Conservation (phyloP, 495 filamentous ascomycete genomes). For the Aspergillus hancockii region DNA sequence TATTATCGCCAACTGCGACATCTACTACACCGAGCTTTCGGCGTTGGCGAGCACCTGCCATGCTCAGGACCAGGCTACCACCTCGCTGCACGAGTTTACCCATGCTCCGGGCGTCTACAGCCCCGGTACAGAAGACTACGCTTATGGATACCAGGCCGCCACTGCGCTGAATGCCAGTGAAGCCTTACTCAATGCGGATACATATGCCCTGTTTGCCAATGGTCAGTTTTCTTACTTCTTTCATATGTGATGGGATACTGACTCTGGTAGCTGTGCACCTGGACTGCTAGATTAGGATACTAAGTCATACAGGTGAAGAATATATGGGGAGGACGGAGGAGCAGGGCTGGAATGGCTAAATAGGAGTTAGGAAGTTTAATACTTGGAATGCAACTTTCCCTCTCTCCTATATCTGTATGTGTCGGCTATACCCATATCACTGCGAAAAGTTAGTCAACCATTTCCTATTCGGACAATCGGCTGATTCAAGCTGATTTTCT, state of each 20-base stretch:
- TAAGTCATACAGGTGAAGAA: too few relatives aligned
- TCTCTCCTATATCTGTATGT: too few relatives aligned
- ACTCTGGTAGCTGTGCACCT: slow-evolving; percentile 28
- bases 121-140: slow-evolving; percentile 58
- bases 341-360: too few relatives aligned
- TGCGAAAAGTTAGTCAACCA: too few relatives aligned
- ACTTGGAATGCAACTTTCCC: too few relatives aligned
- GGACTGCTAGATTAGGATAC: slow-evolving; percentile 17
- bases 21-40: slow-evolving; percentile 54
- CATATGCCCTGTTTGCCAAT: slow-evolving; percentile 63
- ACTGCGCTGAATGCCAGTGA: slow-evolving; percentile 40
- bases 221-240: slow-evolving; percentile 24
- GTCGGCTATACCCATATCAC: too few relatives aligned
- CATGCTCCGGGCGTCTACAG: slow-evolving; percentile 57
- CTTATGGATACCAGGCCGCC: slow-evolving; percentile 58
- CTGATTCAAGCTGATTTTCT: too few relatives aligned
- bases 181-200: slow-evolving; percentile 62
- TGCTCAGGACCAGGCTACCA: slow-evolving; percentile 60
- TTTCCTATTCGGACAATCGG: too few relatives aligned
- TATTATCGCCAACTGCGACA: slow-evolving; percentile 56
- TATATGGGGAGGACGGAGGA: too few relatives aligned
- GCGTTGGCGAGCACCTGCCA: slow-evolving; percentile 50
- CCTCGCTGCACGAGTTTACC: slow-evolving; percentile 63
- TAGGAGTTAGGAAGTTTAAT: too few relatives aligned
- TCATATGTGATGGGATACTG: slow-evolving; percentile 1